phyloP scores from a whole-genome alignment of 2,329 filamentous ascomycete species.

The Keithomyces neogunnii region DNA sequence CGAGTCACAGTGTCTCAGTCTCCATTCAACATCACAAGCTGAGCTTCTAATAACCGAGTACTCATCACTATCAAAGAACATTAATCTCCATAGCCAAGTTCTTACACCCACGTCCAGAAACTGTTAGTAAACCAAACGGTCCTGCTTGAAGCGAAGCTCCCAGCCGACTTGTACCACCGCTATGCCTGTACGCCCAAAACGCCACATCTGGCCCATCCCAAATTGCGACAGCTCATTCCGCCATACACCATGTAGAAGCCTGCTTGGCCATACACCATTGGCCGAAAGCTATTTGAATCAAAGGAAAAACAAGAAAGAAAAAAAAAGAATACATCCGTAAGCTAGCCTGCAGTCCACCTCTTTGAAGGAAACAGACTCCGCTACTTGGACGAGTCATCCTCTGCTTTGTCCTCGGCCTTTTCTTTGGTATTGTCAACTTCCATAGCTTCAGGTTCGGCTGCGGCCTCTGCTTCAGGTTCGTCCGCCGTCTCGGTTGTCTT shows the following conservation, averaged over 20 bases:
- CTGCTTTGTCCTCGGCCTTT: slow-evolving; percentile 17
- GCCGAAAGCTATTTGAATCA: background rate
- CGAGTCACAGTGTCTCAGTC: no score
- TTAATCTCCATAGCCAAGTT: background rate
- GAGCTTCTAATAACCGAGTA: no score
- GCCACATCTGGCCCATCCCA: slow-evolving; percentile 6
- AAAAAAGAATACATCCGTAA: background rate
- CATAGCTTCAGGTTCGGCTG: slow-evolving; percentile 18
- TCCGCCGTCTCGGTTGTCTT: background rate
- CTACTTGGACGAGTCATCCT: slow-evolving; percentile 14
- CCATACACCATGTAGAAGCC: slow-evolving; percentile 1
- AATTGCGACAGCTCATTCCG: background rate
- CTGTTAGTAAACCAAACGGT: background rate
- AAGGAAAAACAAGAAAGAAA: background rate
- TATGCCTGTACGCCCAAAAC: slow-evolving; percentile 12
- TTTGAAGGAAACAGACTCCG: slow-evolving; percentile 10
- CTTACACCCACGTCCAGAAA: background rate
- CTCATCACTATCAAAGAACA: background rate
- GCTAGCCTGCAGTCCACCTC: background rate
- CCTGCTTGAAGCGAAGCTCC: background rate
- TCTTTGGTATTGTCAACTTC: slow-evolving; percentile 22
- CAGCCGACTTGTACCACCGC: slow-evolving; percentile 5
- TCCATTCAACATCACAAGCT: no score
- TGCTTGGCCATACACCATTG: background rate
- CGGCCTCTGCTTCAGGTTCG: no score